Conservation (phyloP, 345 rosid species). For the Eucalyptus curtisii region DNA sequence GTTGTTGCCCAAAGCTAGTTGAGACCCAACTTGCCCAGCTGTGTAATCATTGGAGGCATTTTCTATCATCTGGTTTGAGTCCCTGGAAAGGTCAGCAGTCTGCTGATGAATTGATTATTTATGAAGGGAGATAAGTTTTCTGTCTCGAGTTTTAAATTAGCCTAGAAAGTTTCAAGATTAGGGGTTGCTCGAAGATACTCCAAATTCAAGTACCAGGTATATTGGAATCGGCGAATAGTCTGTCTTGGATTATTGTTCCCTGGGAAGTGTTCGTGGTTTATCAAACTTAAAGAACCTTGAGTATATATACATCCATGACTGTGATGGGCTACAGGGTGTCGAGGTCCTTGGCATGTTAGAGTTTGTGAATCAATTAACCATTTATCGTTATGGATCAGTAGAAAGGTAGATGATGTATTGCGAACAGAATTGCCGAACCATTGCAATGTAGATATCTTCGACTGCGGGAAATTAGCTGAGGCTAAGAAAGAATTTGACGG, state of each 20-base stretch:
- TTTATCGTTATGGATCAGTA: rapidly evolving
- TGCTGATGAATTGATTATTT: rapidly evolving
- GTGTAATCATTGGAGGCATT: background rate
- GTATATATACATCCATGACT: rapidly evolving
- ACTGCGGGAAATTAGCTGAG: background rate
- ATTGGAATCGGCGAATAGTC: rapidly evolving
- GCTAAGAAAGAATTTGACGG: rapidly evolving
- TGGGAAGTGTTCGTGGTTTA: background rate
- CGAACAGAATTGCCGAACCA: rapidly evolving
- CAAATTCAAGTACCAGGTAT: background rate
- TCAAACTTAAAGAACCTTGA: background rate
- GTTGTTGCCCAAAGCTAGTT: rapidly evolving
- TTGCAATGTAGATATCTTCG: rapidly evolving
- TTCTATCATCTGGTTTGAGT: rapidly evolving
- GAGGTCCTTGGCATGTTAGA: background rate
- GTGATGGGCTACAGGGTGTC: background rate
- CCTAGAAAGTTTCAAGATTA: too few species aligned
- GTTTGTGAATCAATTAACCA: background rate
- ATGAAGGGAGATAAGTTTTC: rapidly evolving
- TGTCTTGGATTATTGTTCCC: rapidly evolving
- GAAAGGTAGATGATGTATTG: background rate
- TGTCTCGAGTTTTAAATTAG: rapidly evolving
- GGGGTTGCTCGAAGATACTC: background rate
- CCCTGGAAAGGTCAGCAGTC: background rate
- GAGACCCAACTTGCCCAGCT: background rate